Percentiles rank a stretch among this genome's conserved stretches.
Conservation (phyloP, 2,329 filamentous ascomycete species). For the Neonectria ditissima region DNA sequence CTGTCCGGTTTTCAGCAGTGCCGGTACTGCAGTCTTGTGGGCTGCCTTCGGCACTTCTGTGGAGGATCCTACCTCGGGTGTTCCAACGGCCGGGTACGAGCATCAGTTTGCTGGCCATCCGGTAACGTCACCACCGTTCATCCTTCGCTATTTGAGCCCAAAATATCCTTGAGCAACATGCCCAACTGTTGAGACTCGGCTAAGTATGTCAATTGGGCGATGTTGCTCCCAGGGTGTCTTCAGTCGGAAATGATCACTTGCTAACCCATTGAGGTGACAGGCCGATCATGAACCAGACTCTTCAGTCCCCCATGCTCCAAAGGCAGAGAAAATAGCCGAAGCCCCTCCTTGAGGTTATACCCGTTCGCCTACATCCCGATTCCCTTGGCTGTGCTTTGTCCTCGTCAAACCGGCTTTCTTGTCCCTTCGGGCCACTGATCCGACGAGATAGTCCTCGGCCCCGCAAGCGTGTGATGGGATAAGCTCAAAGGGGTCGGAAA, state of each 20-base stretch:
- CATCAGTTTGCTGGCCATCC: neutral
- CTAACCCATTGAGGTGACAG: neutral
- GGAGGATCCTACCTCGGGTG: neutral
- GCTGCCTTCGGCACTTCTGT: neutral
- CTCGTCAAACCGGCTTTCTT: neutral
- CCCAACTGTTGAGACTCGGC: neutral
- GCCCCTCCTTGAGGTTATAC: neutral
- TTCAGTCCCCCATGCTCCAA: neutral
- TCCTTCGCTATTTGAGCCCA: neutral
- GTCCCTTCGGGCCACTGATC: neutral
- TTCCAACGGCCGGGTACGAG: neutral
- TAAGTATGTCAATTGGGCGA: neutral
- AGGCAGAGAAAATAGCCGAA: neutral
- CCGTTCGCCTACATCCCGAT: neutral
- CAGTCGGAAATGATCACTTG: neutral
- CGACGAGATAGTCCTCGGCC: neutral
- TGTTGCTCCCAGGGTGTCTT: neutral
- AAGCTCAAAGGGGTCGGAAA: neutral
- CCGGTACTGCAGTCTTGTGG: neutral
- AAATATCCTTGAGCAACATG: neutral
- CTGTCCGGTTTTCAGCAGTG: neutral
- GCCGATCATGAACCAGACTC: neutral
- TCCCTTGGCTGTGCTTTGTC: neutral
- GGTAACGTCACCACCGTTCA: constrained; percentile 3
- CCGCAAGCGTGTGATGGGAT: neutral